Percentiles rank a stretch among this genome's conserved stretches.
Conservation (phyloP, 2,329 filamentous ascomycete genomes). For the Fusarium coffeatum region DNA sequence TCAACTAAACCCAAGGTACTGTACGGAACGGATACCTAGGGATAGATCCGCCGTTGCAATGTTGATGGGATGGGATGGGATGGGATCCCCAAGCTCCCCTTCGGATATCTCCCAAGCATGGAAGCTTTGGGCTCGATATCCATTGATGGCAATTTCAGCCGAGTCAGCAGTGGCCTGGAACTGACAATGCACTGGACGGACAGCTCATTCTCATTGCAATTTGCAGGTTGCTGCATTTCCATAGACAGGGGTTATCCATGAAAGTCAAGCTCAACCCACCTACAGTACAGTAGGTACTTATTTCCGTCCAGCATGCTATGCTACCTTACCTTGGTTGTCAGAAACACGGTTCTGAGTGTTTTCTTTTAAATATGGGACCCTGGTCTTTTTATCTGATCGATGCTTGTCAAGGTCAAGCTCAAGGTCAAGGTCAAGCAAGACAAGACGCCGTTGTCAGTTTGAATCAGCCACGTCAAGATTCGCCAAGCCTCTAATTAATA, state of each 20-base stretch:
- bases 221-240: slow-evolving; percentile 20
- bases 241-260: slow-evolving; percentile 35
- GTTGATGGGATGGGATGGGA: slow-evolving; percentile 20
- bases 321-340: slow-evolving; percentile 19
- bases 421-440: background rate
- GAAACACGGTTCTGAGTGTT: slow-evolving; percentile 2
- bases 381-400: slow-evolving; percentile 4
- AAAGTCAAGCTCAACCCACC: slow-evolving; percentile 5
- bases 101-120: slow-evolving; percentile 20
- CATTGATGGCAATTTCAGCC: slow-evolving; percentile 35
- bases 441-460: slow-evolving; percentile 5
- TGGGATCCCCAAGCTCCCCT: slow-evolving; percentile 24
- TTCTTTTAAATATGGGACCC: slow-evolving; percentile 18
- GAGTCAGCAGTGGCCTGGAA: slow-evolving; percentile 30
- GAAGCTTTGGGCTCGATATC: slow-evolving; percentile 27
- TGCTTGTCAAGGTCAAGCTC: background rate
- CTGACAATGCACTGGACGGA: slow-evolving; percentile 32
- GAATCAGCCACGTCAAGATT: background rate
- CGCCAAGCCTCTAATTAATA: background rate
- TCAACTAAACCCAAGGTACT: slow-evolving; percentile 4
- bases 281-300: background rate
- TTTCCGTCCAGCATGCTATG: slow-evolving; percentile 10
- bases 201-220: slow-evolving; percentile 20
- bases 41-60: slow-evolving; percentile 29
- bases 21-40: slow-evolving; percentile 13